Evolutionary conservation across 2,329 filamentous ascomycete species (phyloP).

Genomic region (Calonectria ilicicola): DNA sequence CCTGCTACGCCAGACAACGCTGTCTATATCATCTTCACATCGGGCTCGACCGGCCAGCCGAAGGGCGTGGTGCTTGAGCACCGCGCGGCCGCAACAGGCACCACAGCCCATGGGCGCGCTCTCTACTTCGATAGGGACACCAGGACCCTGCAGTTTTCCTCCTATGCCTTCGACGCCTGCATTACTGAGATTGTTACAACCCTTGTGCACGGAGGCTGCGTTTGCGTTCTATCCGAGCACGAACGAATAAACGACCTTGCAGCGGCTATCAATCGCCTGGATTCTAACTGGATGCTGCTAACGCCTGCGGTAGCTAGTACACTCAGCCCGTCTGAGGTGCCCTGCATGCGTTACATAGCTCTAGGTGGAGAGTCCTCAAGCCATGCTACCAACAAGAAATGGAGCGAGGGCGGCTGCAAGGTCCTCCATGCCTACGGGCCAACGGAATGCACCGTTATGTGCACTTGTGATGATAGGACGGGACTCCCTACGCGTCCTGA

Average conservation of each 20-base stretch:
- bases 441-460: neutral
- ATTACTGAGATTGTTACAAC: conserved; percentile 35
- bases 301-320: conserved; percentile 10
- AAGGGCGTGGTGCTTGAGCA: conserved; percentile 29
- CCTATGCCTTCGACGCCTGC: conserved; percentile 38
- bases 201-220: conserved; percentile 33
- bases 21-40: conserved; percentile 27
- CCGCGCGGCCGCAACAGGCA: conserved; percentile 11
- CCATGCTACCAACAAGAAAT: neutral
- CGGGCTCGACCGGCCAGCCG: conserved; percentile 27
- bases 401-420: neutral
- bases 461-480: neutral
- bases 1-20: neutral
- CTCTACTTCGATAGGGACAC: neutral
- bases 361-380: neutral
- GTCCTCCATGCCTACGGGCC: conserved; percentile 2
- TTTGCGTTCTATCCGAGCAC: conserved; percentile 35
- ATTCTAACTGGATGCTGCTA: conserved; percentile 25
- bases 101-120: neutral
- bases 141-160: conserved; percentile 31
- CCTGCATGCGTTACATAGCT: neutral
- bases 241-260: conserved; percentile 30
- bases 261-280: conserved; percentile 25
- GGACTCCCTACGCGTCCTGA: neutral
- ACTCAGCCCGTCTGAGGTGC: neutral